Base-by-base conservation (phyloP, 2,329 filamentous ascomycete species). In the Botrytis pseudocinerea region DNA sequence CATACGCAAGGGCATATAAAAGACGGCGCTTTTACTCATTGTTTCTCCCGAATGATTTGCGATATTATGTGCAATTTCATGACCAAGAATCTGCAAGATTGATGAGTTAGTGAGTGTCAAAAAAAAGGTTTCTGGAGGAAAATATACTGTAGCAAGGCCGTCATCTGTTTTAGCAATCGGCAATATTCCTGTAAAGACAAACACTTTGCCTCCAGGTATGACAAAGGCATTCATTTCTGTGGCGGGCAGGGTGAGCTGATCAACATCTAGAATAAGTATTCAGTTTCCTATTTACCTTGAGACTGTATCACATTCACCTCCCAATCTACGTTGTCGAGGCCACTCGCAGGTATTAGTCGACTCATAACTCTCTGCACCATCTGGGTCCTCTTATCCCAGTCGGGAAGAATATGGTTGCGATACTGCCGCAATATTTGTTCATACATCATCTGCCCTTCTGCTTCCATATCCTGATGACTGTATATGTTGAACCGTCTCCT, bases 21-120 rank as follows among this genome's bases (percentile, higher is more conserved):
- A 75, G 12, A 80, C 73, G 12, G 73, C 72, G 25, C 44, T 66
- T 63, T 82, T 82, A 66, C 83, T 85, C 82, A 88, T 84, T 5
- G 88, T 85, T 84, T 95, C 93, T 28, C 87, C 89, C 10, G 87
- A 83, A 79, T 94, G 92, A 73, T 88, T 87, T 0, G 91, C 91
- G 25, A 93, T 86, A 75, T 91, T 92, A 80, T 95, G 93, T 28
- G 92, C 91, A 74, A 95, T 93, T 83, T 95, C 93, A 82, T 95
- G 93, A 22, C 92, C 91, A 22, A 95, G 84, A 4, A 95, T 91
- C 1, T 92, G 93, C 93, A 35, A 95, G 84, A 5, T 89, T 90
- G 9, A 7, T 9, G 8, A 48, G 28, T 48, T 20, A 38, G 12
- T 25, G 3, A 35, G n/a, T 35, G 28, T 4, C n/a, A 12, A 16